phyloP scores from a whole-genome alignment of 108 stramenopile species.

The Skeletonema marinoi region DNA sequence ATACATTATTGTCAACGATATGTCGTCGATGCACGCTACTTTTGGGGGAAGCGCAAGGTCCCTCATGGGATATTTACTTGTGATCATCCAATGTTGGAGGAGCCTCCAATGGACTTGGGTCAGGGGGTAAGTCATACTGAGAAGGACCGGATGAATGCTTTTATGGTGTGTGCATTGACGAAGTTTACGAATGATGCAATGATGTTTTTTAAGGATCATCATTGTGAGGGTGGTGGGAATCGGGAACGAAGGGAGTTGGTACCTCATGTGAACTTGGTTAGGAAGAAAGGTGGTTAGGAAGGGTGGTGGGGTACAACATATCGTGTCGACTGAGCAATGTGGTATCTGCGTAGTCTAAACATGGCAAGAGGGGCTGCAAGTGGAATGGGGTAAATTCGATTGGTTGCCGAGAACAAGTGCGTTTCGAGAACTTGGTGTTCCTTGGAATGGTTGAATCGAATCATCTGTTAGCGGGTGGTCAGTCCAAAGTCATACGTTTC shows the following conservation, averaged over 20 bases:
- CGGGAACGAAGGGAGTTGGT: neutral
- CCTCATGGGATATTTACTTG: constrained; percentile 67
- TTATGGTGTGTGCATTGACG: constrained; percentile 58
- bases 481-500: too few species aligned
- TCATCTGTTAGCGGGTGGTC: too few species aligned
- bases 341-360: too few species aligned
- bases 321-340: too few species aligned
- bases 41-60: constrained; percentile 56
- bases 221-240: constrained; percentile 30
- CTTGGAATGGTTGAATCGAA: too few species aligned
- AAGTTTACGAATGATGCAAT: constrained; percentile 56
- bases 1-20: constrained; percentile 74
- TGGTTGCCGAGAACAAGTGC: too few species aligned
- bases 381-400: too few species aligned
- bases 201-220: constrained; percentile 36
- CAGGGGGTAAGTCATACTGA: constrained; percentile 27
- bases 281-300: too few species aligned
- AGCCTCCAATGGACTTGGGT: constrained; percentile 55
- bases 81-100: constrained; percentile 54
- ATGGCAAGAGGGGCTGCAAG: too few species aligned
- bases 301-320: too few species aligned
- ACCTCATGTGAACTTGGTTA: neutral
- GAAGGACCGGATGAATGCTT: constrained; percentile 45
- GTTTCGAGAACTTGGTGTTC: too few species aligned
- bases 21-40: constrained; percentile 49